These are phyloP conservation scores for Gymnopilus dilepis DNA, from an alignment of 768 basidiomycete genomes.

Conservation along the genomic window DNA sequence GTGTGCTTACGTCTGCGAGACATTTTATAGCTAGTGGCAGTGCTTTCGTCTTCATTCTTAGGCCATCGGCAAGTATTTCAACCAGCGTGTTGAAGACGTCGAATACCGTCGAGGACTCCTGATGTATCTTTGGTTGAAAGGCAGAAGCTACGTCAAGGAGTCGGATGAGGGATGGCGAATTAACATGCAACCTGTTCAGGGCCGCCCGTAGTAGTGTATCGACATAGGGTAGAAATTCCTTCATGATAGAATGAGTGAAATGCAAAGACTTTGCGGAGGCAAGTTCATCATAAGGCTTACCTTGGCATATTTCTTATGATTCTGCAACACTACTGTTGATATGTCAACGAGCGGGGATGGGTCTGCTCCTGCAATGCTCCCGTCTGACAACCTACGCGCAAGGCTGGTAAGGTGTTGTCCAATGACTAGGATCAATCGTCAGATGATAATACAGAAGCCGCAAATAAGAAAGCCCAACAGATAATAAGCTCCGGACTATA, in stretches of 20 bases:
- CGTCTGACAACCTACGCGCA: slow-evolving; percentile 64
- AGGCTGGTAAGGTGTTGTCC: slow-evolving; percentile 58
- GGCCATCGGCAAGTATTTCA: slow-evolving; percentile 57
- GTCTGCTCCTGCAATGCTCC: slow-evolving; percentile 52
- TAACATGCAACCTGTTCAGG: slow-evolving; percentile 55
- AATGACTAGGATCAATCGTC: slow-evolving; percentile 47
- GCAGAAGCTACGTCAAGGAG: slow-evolving; percentile 54
- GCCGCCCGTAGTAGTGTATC: slow-evolving; percentile 65
- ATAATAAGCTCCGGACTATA: slow-evolving; percentile 59
- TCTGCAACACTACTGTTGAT: slow-evolving; percentile 55
- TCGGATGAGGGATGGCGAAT: slow-evolving; percentile 44
- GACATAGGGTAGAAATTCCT: slow-evolving; percentile 66
- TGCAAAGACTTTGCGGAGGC: too few species aligned
- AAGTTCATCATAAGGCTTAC: too few species aligned
- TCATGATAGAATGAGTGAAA: neutral
- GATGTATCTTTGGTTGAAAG: slow-evolving; percentile 44
- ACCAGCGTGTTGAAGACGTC: slow-evolving; percentile 48
- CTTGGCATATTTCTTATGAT: slow-evolving; percentile 62
- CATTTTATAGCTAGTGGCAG: slow-evolving; percentile 52
- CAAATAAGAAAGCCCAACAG: slow-evolving; percentile 44
- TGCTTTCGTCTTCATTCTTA: slow-evolving; percentile 58
- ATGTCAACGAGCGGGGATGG: slow-evolving; percentile 61
- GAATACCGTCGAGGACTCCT: slow-evolving; percentile 28
- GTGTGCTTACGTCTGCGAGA: slow-evolving; percentile 55
- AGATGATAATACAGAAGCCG: neutral